A percentile compares a stretch with the other conserved stretches of the same genome.
These are phyloP conservation scores for Quercus lobata DNA, from an alignment of 331 rosid genomes.

Conservation along the genomic window DNA sequence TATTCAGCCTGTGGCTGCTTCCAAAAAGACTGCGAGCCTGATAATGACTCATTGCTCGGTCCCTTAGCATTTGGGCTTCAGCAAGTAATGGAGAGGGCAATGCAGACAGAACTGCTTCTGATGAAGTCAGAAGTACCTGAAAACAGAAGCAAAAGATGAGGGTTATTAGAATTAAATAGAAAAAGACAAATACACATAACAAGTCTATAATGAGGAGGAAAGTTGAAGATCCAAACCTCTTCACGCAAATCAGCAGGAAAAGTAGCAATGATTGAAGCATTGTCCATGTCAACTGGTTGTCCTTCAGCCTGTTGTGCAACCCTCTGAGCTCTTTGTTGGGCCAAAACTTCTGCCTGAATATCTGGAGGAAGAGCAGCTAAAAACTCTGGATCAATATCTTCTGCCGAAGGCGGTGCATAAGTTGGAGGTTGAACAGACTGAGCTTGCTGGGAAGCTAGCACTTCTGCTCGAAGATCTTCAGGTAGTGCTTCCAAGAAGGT, in stretches of 20 bases:
- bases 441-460: slow-evolving; percentile 97
- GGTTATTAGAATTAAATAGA: slow-evolving; percentile 10
- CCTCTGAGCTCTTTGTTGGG: slow-evolving; percentile 96
- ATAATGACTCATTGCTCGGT: slow-evolving; percentile 97
- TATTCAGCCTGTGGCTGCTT: slow-evolving; percentile 69
- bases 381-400: slow-evolving; percentile 97
- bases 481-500: slow-evolving; percentile 98
- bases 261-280: slow-evolving; percentile 96
- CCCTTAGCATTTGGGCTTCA: slow-evolving; percentile 96
- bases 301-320: slow-evolving; percentile 94
- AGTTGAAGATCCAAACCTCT: slow-evolving; percentile 63
- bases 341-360: slow-evolving; percentile 96
- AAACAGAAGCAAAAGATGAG: slow-evolving; percentile 15
- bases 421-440: slow-evolving; percentile 87
- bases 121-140: slow-evolving; percentile 94
- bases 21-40: slow-evolving; percentile 93
- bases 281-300: slow-evolving; percentile 98
- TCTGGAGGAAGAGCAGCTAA: slow-evolving; percentile 99
- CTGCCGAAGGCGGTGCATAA: slow-evolving; percentile 81
- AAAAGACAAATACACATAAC: slow-evolving; percentile 12
- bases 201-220: not conserved
- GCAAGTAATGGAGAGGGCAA: slow-evolving; percentile 90
- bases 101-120: slow-evolving; percentile 95
- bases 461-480: slow-evolving; percentile 92
- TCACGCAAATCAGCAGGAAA: slow-evolving; percentile 99